phyloP scores from a whole-genome alignment of 1,284 basidiomycete species.

The Apiotrichum veenhuisii region DNA sequence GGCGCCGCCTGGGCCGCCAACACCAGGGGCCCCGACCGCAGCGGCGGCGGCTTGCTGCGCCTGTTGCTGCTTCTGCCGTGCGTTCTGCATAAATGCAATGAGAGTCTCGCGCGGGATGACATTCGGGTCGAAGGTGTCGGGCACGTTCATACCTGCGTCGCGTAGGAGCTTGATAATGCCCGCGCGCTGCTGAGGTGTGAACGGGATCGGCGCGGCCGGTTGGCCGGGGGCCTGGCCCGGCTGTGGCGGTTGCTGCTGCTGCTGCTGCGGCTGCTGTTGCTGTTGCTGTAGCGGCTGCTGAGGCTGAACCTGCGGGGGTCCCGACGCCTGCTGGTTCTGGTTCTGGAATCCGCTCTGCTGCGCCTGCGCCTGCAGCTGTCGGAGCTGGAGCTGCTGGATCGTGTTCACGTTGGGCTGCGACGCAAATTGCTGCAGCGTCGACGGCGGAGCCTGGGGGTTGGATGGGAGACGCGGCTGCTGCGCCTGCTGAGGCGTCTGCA shows the following conservation, averaged over 20 bases:
- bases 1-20: no score
- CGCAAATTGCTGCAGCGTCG: constrained; percentile 21
- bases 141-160: constrained; percentile 14
- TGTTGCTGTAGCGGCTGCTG: constrained; percentile 1
- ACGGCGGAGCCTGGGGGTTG: constrained; percentile 9
- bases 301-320: not conserved
- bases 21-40: no score
- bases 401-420: constrained; percentile 19
- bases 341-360: constrained; percentile 5
- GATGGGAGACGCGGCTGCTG: constrained; percentile 7
- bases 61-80: constrained; percentile 11
- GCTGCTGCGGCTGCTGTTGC: not conserved
- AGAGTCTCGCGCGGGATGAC: constrained; percentile 19
- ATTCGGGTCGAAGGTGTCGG: constrained; percentile 19
- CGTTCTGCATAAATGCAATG: constrained; percentile 10
- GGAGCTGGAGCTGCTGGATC: constrained; percentile 21
- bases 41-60: constrained; percentile 6
- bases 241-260: not conserved
- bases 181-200: constrained; percentile 16
- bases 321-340: not conserved
- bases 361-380: constrained; percentile 16
- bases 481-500: not conserved
- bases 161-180: constrained; percentile 18
- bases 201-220: not conserved
- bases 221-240: not conserved